A percentile compares a stretch with the other conserved stretches of the same genome.
These are phyloP conservation scores for Plasmopara viticola DNA, from an alignment of 352 stramenopile species.

Conservation along the genomic window DNA sequence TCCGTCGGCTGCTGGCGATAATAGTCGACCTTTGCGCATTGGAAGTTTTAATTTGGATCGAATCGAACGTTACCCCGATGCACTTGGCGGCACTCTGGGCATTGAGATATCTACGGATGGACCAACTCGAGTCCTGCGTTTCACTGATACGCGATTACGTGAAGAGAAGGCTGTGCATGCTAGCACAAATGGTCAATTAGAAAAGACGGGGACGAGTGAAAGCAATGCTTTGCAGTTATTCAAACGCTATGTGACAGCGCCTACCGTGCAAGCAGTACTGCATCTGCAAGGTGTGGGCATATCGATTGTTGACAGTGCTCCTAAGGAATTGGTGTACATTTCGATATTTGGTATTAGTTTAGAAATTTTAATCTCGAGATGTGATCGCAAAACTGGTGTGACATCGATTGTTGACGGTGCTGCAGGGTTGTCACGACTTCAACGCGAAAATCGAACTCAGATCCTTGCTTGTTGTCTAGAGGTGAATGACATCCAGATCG, in stretches of 20 bases:
- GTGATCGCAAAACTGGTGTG: slow-evolving; percentile 19
- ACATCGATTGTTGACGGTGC: slow-evolving; percentile 39
- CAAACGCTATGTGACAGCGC: slow-evolving; percentile 41
- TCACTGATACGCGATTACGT: slow-evolving; percentile 76
- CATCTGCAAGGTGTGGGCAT: slow-evolving; percentile 70
- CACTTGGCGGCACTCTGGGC: slow-evolving; percentile 59
- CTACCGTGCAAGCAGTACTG: slow-evolving; percentile 45
- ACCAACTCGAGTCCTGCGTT: slow-evolving; percentile 81
- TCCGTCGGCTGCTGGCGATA: slow-evolving; percentile 79
- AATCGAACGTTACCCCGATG: slow-evolving; percentile 72
- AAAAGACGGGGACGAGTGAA: slow-evolving; percentile 22
- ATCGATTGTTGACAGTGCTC: slow-evolving; percentile 62
- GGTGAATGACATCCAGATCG: slow-evolving; percentile 79
- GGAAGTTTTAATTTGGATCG: slow-evolving; percentile 79
- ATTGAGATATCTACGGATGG: slow-evolving; percentile 82
- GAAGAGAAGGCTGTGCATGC: slow-evolving; percentile 25
- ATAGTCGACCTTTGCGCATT: slow-evolving; percentile 78
- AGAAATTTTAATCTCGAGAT: slow-evolving; percentile 50
- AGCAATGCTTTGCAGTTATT: slow-evolving; percentile 30
- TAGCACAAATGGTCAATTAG: slow-evolving; percentile 20
- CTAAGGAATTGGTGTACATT: slow-evolving; percentile 77
- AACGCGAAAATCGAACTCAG: slow-evolving; percentile 46
- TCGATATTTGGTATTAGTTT: slow-evolving; percentile 59
- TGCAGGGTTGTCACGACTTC: slow-evolving; percentile 39
- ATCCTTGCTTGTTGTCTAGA: slow-evolving; percentile 63